Conservation (phyloP, 441 rosid species). For the Euphorbia celastroides region DNA sequence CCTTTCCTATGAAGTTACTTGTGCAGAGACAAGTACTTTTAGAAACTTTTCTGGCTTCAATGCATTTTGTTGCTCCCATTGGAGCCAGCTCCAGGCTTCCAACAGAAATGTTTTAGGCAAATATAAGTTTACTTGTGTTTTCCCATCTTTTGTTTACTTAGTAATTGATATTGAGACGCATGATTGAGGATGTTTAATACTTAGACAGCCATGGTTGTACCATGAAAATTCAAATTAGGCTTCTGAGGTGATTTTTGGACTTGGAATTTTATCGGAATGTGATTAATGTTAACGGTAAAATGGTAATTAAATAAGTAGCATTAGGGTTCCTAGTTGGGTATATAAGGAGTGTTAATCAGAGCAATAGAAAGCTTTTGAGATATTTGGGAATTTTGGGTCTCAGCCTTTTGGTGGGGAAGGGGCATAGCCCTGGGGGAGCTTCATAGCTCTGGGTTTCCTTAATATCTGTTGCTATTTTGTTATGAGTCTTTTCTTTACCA, state of each 20-base stretch:
- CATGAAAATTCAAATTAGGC: background rate
- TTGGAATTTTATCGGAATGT: too few species aligned
- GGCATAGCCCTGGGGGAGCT: too few species aligned
- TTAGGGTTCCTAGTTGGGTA: too few species aligned
- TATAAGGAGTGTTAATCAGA: too few species aligned
- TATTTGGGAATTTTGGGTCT: too few species aligned
- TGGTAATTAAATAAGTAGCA: too few species aligned
- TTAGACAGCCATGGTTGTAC: background rate
- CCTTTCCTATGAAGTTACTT: background rate
- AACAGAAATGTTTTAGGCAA: background rate
- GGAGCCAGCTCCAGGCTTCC: background rate
- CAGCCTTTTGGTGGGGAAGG: too few species aligned
- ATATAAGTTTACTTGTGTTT: background rate
- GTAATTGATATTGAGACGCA: slow-evolving; percentile 1
- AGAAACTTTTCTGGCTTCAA: background rate
- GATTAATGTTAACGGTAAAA: too few species aligned
- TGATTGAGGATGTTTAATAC: background rate
- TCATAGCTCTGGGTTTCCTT: too few species aligned
- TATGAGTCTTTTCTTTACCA: too few species aligned
- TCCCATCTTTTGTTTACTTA: background rate
- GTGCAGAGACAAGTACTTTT: background rate
- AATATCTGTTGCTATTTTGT: too few species aligned
- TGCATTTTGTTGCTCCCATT: background rate
- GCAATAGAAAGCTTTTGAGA: too few species aligned
- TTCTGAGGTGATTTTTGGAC: background rate